These are phyloP conservation scores for Antitrichia curtipendula DNA, from an alignment of 225 moss, liverwort and hornwort genomes.

Conservation along the genomic window DNA sequence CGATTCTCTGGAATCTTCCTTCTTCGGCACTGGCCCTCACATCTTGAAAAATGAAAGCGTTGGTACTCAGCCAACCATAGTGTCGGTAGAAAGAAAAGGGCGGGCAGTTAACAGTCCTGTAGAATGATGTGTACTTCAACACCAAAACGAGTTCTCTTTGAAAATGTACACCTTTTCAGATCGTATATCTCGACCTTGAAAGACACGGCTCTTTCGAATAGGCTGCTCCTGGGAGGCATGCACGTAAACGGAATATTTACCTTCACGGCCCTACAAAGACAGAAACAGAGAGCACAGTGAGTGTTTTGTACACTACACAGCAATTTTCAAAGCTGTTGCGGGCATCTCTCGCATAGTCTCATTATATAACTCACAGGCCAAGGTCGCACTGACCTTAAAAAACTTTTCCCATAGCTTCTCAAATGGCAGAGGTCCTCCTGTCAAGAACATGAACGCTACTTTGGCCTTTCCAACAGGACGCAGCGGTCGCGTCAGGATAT, in stretches of 20 bases:
- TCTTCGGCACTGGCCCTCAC: neutral
- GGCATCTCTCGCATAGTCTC: neutral
- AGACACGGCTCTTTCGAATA: slow-evolving; percentile 44
- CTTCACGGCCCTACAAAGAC: slow-evolving; percentile 56
- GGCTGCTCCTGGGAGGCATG: slow-evolving; percentile 59
- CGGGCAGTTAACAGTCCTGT: neutral
- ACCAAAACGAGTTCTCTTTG: neutral
- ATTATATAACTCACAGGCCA: neutral
- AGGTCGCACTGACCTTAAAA: slow-evolving; percentile 21
- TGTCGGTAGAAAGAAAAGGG: neutral
- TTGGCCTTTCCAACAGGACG: slow-evolving; percentile 1
- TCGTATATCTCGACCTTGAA: slow-evolving; percentile 53
- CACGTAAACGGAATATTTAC: slow-evolving; percentile 54
- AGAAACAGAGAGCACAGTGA: neutral
- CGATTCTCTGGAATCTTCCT: neutral
- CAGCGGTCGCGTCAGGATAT: slow-evolving; percentile 10
- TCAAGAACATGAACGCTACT: slow-evolving; percentile 48
- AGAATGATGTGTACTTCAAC: neutral
- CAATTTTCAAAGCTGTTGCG: neutral
- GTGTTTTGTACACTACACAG: neutral
- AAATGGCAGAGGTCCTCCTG: slow-evolving; percentile 26
- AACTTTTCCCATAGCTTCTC: slow-evolving; percentile 37
- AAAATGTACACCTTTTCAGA: slow-evolving; percentile 32
- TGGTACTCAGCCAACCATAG: neutral
- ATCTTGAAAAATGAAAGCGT: neutral